A percentile compares a stretch with the other conserved stretches of the same genome.
phyloP scores from a whole-genome alignment of 169 alveolate species.

The Cryptosporidium ryanae region DNA sequence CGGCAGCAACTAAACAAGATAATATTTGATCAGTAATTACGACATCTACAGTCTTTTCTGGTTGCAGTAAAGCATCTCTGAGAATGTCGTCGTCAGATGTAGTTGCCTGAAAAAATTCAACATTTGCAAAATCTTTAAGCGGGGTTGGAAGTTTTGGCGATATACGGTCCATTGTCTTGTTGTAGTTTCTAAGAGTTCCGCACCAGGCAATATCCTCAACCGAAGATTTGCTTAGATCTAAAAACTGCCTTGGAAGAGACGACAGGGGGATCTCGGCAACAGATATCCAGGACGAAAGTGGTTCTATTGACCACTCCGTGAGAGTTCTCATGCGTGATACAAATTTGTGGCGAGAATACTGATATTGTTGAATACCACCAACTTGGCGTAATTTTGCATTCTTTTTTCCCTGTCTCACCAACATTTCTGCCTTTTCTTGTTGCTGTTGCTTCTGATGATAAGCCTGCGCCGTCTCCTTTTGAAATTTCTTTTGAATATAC shows the following conservation, averaged over 20 bases:
- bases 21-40: slow-evolving; percentile 91
- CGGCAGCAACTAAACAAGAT: slow-evolving; percentile 90
- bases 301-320: slow-evolving; percentile 92
- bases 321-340: slow-evolving; percentile 81
- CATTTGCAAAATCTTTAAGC: slow-evolving; percentile 80
- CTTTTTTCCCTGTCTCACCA: slow-evolving; percentile 60
- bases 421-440: slow-evolving; percentile 71
- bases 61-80: slow-evolving; percentile 79
- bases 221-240: slow-evolving; percentile 80
- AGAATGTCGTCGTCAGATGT: slow-evolving; percentile 88
- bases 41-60: slow-evolving; percentile 79
- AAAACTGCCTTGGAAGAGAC: slow-evolving; percentile 85
- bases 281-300: slow-evolving; percentile 89
- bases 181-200: slow-evolving; percentile 87
- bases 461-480: slow-evolving; percentile 71
- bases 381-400: slow-evolving; percentile 58
- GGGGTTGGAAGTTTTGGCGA: slow-evolving; percentile 83
- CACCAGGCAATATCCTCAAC: slow-evolving; percentile 88
- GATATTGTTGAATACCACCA: slow-evolving; percentile 58
- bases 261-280: slow-evolving; percentile 88
- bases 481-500: slow-evolving; percentile 55
- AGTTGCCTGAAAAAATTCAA: slow-evolving; percentile 86
- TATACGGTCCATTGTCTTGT: slow-evolving; percentile 86
- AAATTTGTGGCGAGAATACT: slow-evolving; percentile 66
- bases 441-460: slow-evolving; percentile 74